These are phyloP conservation scores for Xylaria sp. DNA, from an alignment of 495 filamentous ascomycete species.

Conservation along the genomic window DNA sequence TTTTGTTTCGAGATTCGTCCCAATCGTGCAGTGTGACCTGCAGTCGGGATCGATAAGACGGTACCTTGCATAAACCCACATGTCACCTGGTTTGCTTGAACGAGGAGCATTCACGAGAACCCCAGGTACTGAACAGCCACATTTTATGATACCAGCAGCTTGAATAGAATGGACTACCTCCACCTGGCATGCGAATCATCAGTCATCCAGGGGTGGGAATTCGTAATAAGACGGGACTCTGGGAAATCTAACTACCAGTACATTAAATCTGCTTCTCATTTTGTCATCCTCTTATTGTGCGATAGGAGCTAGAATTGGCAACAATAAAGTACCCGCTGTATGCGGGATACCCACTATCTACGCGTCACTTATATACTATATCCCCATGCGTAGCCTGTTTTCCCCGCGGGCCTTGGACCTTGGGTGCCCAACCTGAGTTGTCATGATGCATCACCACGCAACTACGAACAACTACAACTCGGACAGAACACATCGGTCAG, in stretches of 20 bases:
- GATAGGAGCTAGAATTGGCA: too few relatives aligned
- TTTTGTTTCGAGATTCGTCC: not conserved
- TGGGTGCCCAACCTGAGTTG: slow-evolving; percentile 12
- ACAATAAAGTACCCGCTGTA: not conserved
- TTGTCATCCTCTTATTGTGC: too few relatives aligned
- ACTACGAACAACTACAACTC: not conserved
- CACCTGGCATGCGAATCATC: too few relatives aligned
- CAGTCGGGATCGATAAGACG: not conserved
- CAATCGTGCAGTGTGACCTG: not conserved
- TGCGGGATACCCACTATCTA: too few relatives aligned
- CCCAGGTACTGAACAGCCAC: not conserved
- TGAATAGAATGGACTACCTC: too few relatives aligned
- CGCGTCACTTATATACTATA: not conserved
- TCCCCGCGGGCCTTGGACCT: not conserved
- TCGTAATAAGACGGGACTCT: too few relatives aligned
- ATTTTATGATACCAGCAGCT: not conserved
- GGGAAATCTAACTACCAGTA: too few relatives aligned
- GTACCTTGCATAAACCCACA: slow-evolving; percentile 4
- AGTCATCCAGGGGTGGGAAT: too few relatives aligned
- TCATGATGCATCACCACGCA: slow-evolving; percentile 13
- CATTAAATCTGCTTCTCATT: too few relatives aligned
- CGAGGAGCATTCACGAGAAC: not conserved
- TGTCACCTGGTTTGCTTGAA: not conserved
- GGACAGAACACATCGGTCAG: not conserved
- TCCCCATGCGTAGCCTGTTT: not conserved